These are phyloP conservation scores for Neolecta irregularis DNA, from an alignment of 1,139 yeast species.

Conservation along the genomic window DNA sequence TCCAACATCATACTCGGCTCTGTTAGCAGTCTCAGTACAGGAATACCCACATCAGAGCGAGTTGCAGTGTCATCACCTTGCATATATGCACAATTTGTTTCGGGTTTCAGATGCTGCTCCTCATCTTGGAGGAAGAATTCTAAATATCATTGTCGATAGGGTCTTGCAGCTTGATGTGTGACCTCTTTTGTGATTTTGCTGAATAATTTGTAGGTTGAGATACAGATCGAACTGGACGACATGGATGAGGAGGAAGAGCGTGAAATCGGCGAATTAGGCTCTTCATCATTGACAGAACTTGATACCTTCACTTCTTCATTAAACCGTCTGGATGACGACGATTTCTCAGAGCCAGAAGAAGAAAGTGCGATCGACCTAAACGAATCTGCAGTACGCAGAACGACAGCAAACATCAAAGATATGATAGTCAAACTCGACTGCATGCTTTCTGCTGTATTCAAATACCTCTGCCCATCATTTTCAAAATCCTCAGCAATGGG, in stretches of 20 bases:
- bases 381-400: background rate
- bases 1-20: conserved; percentile 13
- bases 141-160: conserved; percentile 13
- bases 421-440: conserved; percentile 12
- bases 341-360: conserved; percentile 1
- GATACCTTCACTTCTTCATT: background rate
- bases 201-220: conserved; percentile 11
- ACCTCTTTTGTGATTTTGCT: conserved; percentile 1
- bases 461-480: conserved; percentile 11
- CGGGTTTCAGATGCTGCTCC: conserved; percentile 12
- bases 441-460: conserved; percentile 10
- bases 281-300: conserved; percentile 3
- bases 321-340: background rate
- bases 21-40: conserved; percentile 7
- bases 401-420: conserved; percentile 8
- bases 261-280: conserved; percentile 3
- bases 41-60: conserved; percentile 15
- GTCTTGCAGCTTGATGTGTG: conserved; percentile 14
- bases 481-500: background rate
- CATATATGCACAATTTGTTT: conserved; percentile 12
- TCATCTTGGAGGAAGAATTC: conserved; percentile 10
- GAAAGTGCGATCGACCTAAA: background rate
- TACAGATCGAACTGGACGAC: conserved; percentile 5
- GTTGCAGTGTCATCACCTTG: conserved; percentile 8
- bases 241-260: conserved; percentile 8